Percentiles rank a stretch among this genome's conserved stretches.
Conservation (phyloP, 108 stramenopile genomes). For the Skeletonema marinoi region DNA sequence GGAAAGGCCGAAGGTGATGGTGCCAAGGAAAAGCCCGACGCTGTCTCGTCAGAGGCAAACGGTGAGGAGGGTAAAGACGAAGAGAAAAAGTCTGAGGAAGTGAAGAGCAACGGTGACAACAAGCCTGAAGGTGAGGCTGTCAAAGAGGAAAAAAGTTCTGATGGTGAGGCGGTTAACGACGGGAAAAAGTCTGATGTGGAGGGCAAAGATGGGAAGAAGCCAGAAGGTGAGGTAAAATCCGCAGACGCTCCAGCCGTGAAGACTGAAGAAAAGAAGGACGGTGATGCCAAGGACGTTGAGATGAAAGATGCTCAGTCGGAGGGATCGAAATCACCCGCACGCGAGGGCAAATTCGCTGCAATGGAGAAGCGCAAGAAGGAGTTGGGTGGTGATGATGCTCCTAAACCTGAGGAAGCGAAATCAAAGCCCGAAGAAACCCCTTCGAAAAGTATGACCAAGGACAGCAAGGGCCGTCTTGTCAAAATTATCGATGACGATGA, state of each 20-base stretch:
- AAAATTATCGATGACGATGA: conserved; percentile 88
- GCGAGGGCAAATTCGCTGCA: conserved; percentile 83
- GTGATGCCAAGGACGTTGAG: conserved; percentile 7
- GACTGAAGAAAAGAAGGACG: not conserved
- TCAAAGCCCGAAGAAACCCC: conserved; percentile 21
- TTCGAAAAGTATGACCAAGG: conserved; percentile 55
- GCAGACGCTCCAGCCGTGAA: not conserved
- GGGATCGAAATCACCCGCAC: conserved; percentile 1
- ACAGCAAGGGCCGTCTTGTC: conserved; percentile 81
- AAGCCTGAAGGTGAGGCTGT: not conserved
- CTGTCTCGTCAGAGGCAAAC: not conserved
- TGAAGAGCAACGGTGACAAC: not conserved
- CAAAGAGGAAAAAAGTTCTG: not conserved
- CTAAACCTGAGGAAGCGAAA: conserved; percentile 29
- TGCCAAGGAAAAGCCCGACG: not conserved
- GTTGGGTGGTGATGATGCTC: conserved; percentile 38
- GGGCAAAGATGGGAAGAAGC: conserved; percentile 10
- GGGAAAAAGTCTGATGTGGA: not conserved
- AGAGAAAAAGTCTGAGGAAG: conserved; percentile 8
- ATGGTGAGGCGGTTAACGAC: not conserved
- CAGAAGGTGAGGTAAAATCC: not conserved
- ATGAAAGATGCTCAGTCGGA: conserved; percentile 8
- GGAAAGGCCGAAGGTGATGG: not conserved
- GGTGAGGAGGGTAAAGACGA: not conserved
- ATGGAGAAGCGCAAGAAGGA: conserved; percentile 79